Base-by-base conservation (phyloP, 2,329 filamentous ascomycete genomes). In the Pyrenophora graminea region DNA sequence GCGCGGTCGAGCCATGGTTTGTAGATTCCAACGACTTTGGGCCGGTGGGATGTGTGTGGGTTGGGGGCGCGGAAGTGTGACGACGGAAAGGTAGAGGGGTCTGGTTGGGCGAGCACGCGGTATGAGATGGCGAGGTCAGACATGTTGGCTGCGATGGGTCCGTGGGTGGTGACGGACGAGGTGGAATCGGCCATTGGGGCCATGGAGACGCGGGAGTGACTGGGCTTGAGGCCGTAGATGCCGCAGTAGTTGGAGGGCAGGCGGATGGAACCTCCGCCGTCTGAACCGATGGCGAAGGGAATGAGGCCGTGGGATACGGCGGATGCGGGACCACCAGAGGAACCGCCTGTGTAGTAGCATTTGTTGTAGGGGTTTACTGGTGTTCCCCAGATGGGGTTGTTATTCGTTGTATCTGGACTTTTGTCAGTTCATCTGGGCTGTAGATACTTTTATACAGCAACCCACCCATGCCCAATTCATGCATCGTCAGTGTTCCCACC, bases 51-150 rank as follows among this genome's bases (percentile, higher is more conserved):
- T 7, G 67, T 64, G 53, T 32, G 73, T 12, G 83, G 84, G 3
- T 56, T 46, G 4, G 78, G 72, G 5, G 84, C 79, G 0, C 82
- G 81, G 70, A 95, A 94, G 12, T 80, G 75, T 6, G 81, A 74
- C 15, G 88, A 87, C 6, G 80, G 73, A 0, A 80, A 76, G 67
- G 87, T 81, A 2, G 79, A 73, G 0, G 86, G 83, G 63, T 96
- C 82, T 0, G 90, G 88, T 45, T 85, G 81, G 2, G 89, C 82
- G 82, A 95, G 91, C 62, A 89, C 70, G 42, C 89, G 85, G 76
- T 94, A 97, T n/a, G 89, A 87, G 45, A 91, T 80, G 55, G 88
- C 87, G 5, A 97, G 82, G 64, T 96, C 92, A 31, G 85, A 79
- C 56, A 89, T 89, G 47, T 82, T 93, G 40, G 84, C 81, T 13